These are phyloP conservation scores for Luffa acutangula DNA, from an alignment of 306 rosid genomes.

Conservation along the genomic window DNA sequence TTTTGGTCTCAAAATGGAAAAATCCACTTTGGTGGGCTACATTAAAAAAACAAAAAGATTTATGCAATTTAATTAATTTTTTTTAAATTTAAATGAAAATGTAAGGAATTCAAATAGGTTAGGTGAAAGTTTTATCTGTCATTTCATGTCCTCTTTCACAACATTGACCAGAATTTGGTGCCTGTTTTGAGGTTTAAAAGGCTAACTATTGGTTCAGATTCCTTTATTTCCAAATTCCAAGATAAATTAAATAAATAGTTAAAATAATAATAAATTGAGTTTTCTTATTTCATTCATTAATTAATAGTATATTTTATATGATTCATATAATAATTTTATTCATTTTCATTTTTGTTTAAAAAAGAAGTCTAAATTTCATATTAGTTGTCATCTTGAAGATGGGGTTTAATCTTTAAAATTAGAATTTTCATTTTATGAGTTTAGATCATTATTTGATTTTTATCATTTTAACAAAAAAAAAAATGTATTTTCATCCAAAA, in stretches of 20 bases:
- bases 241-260: neutral
- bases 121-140: neutral
- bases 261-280: no score
- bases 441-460: no score
- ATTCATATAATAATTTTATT: no score
- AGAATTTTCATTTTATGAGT: no score
- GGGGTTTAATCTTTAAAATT: no score
- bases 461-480: no score
- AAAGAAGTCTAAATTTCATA: no score
- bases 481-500: no score
- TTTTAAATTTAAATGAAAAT: neutral
- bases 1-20: neutral
- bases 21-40: conserved; percentile 1
- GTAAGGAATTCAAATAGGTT: neutral
- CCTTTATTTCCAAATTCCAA: neutral
- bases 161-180: conserved; percentile 1
- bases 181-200: neutral
- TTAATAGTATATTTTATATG: neutral
- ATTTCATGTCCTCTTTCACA: neutral
- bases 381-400: no score
- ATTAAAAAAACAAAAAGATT: neutral
- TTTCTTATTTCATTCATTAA: no score
- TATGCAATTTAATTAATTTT: neutral
- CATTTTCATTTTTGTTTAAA: no score
- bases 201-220: neutral